Percentiles rank a stretch among this genome's conserved stretches.
Evolutionary conservation across 768 basidiomycete genomes (phyloP).

Genomic region (Bullera alba): DNA sequence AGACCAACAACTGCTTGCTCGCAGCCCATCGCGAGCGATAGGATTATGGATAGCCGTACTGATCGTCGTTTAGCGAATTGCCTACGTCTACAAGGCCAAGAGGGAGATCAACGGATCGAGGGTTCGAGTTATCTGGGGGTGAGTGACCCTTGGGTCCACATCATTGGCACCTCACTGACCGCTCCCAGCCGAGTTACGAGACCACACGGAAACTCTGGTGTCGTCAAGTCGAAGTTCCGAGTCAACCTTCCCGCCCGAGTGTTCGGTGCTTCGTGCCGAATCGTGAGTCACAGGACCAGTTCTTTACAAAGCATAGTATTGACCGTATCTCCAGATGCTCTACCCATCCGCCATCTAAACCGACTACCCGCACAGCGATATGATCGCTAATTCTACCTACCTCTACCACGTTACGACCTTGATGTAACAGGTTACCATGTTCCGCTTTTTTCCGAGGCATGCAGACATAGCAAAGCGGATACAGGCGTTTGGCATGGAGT

Average conservation of each 20-base stretch:
- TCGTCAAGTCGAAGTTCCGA: constrained; percentile 93
- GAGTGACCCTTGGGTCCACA: background rate
- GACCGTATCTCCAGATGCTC: constrained; percentile 38
- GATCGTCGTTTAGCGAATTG: constrained; percentile 62
- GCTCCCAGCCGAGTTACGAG: constrained; percentile 72
- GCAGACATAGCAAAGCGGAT: no score
- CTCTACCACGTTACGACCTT: constrained; percentile 12
- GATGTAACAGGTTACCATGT: constrained; percentile 35
- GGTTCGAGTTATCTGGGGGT: constrained; percentile 94
- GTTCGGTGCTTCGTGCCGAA: constrained; percentile 75
- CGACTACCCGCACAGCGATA: background rate
- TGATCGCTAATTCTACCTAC: constrained; percentile 3
- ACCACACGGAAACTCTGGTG: constrained; percentile 87
- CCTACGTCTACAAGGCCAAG: constrained; percentile 97
- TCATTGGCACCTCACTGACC: background rate
- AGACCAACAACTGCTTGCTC: background rate
- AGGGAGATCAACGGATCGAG: constrained; percentile 88
- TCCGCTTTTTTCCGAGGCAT: constrained; percentile 23
- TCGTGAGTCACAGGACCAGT: constrained; percentile 26
- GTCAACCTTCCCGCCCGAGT: constrained; percentile 89
- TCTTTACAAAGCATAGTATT: background rate
- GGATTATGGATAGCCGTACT: background rate
- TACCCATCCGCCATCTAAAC: constrained; percentile 47
- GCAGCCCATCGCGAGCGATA: background rate
- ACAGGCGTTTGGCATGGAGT: no score